Evolutionary conservation across 495 filamentous ascomycete species (phyloP).

Genomic region (Pyronema omphalodes): DNA sequence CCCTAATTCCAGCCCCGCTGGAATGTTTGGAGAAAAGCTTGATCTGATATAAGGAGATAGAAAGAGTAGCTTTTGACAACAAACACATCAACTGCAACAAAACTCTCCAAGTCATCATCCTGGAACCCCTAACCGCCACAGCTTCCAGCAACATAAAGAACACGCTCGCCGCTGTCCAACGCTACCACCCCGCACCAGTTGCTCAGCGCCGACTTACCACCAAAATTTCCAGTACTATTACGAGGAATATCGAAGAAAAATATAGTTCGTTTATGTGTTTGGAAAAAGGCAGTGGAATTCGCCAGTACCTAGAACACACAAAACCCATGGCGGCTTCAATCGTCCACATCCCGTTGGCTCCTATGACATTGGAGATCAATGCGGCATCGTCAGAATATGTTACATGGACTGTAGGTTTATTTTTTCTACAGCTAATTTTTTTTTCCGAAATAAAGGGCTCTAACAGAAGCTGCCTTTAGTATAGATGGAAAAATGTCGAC

Average conservation of each 20-base stretch:
- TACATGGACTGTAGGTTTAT: slow-evolving; percentile 23
- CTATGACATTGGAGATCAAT: slow-evolving; percentile 26
- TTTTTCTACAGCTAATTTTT: not conserved
- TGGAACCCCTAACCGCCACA: not conserved
- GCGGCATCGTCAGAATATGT: slow-evolving; percentile 25
- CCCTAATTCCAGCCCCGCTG: not conserved
- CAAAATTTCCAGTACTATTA: too few relatives aligned
- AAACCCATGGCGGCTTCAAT: slow-evolving; percentile 22
- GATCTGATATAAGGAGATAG: slow-evolving; percentile 2
- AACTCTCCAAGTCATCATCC: not conserved
- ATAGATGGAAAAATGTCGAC: slow-evolving; percentile 25
- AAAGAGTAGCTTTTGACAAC: slow-evolving; percentile 1
- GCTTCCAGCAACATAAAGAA: not conserved
- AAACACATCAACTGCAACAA: not conserved
- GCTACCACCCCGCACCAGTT: too few relatives aligned
- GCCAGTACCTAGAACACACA: not conserved
- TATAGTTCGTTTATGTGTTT: slow-evolving; percentile 7
- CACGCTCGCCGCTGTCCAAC: not conserved
- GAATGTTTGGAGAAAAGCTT: slow-evolving; percentile 1
- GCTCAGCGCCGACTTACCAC: too few relatives aligned
- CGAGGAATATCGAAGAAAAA: too few relatives aligned
- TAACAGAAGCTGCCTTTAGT: slow-evolving; percentile 10
- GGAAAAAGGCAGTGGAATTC: slow-evolving; percentile 5
- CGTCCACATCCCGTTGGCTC: slow-evolving; percentile 25
- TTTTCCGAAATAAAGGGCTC: not conserved